Percentiles rank a stretch among this genome's conserved stretches.
Conservation (phyloP, 192 early-diverging fungal species). For the Neocallimastix lanati region DNA sequence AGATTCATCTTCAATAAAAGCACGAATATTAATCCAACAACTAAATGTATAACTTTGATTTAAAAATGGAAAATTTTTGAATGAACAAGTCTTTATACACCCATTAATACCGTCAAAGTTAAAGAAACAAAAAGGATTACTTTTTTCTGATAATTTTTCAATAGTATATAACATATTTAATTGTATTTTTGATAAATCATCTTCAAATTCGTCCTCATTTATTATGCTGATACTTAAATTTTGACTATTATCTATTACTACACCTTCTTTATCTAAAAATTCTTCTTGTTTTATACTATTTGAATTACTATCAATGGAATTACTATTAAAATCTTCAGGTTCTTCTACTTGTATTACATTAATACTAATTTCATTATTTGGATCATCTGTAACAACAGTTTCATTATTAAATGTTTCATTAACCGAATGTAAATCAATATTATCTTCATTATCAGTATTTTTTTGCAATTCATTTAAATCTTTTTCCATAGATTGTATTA, state of each 20-base stretch:
- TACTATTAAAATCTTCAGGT: not conserved
- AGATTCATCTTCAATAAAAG: not conserved
- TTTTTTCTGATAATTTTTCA: not conserved
- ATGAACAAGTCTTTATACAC: not conserved
- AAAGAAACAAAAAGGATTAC: not conserved
- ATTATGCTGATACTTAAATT: not conserved
- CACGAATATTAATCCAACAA: not conserved
- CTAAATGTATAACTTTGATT: not conserved
- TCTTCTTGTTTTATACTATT: not conserved
- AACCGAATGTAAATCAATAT: not conserved
- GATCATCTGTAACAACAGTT: not conserved
- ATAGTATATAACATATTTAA: not conserved
- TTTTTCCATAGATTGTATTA: not conserved
- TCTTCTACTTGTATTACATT: not conserved
- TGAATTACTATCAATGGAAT: not conserved
- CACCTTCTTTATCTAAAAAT: not conserved
- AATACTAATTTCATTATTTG: not conserved
- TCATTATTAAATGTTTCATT: not conserved
- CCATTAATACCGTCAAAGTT: not conserved
- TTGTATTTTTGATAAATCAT: not conserved
- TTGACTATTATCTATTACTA: not conserved
- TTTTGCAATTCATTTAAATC: not conserved
- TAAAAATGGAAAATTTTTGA: not conserved
- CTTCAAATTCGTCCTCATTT: not conserved
- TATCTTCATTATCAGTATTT: not conserved